These are phyloP conservation scores for Trametes polyzona DNA, from an alignment of 1,284 basidiomycete species.

Conservation along the genomic window DNA sequence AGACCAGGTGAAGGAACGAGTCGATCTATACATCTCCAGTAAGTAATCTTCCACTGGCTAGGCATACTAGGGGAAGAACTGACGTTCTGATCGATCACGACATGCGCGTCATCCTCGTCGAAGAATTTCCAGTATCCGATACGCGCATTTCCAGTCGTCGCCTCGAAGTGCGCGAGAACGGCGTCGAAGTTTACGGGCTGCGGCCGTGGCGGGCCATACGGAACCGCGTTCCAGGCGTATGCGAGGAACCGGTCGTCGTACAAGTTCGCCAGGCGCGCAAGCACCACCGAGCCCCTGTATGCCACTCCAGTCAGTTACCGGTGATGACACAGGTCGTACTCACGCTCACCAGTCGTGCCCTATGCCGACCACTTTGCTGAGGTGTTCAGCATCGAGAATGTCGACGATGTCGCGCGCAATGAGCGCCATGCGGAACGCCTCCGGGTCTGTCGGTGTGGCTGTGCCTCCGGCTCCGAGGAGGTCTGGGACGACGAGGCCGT, in stretches of 20 bases:
- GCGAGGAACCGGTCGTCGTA: conserved; percentile 44
- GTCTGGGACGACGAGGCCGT: conserved; percentile 52
- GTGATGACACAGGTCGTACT: too few species aligned
- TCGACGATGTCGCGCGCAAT: conserved; percentile 48
- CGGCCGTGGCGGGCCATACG: conserved; percentile 39
- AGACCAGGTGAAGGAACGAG: conserved; percentile 5
- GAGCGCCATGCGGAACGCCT: conserved; percentile 40
- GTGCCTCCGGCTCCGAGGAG: conserved; percentile 56
- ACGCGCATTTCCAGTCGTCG: conserved; percentile 35
- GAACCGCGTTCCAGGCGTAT: conserved; percentile 45
- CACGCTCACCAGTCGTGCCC: conserved; percentile 62
- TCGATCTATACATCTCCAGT: conserved; percentile 7
- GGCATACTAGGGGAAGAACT: too few species aligned
- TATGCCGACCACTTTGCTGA: conserved; percentile 43
- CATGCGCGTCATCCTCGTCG: conserved; percentile 17
- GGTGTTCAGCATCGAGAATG: conserved; percentile 45
- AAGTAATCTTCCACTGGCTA: too few species aligned
- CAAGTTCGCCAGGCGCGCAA: conserved; percentile 42
- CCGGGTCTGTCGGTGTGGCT: conserved; percentile 44
- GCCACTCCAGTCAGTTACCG: too few species aligned
- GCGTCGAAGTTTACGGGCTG: conserved; percentile 32
- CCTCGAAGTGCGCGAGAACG: conserved; percentile 29
- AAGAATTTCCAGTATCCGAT: conserved; percentile 38
- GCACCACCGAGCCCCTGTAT: conserved; percentile 42
- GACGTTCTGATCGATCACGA: conserved; percentile 39